Evolutionary conservation across 371 early-diverging fungal species (phyloP).

Genomic region (Mucor plumbeus): DNA sequence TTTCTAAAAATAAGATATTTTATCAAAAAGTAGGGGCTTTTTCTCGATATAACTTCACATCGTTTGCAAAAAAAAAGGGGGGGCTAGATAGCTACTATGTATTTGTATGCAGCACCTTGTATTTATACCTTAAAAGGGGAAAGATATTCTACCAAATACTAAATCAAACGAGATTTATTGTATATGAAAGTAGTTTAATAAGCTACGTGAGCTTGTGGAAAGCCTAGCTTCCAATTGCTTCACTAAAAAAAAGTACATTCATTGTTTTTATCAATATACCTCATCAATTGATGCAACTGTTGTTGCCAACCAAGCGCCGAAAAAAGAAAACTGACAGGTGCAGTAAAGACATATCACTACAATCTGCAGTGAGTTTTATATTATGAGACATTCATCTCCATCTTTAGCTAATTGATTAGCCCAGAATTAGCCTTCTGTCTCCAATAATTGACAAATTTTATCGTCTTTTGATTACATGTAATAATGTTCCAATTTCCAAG

Average conservation of each 20-base stretch:
- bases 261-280: conserved; percentile 34
- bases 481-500: conserved; percentile 64
- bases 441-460: conserved; percentile 50
- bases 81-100: background rate
- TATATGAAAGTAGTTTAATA: conserved; percentile 12
- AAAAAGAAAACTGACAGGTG: conserved; percentile 63
- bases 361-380: conserved; percentile 53
- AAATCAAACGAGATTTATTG: background rate
- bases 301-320: conserved; percentile 59
- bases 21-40: conserved; percentile 2
- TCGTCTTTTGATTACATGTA: conserved; percentile 60
- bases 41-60: background rate
- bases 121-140: no score
- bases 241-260: conserved; percentile 67
- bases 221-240: conserved; percentile 63
- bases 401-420: conserved; percentile 42
- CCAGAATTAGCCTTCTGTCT: conserved; percentile 61
- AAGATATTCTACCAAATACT: background rate
- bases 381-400: conserved; percentile 50
- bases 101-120: background rate
- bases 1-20: background rate
- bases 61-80: no score
- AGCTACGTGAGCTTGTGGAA: conserved; percentile 53
- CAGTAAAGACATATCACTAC: conserved; percentile 65
- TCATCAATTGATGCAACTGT: conserved; percentile 51